Percentiles rank a stretch among this genome's conserved stretches.
Evolutionary conservation across 768 basidiomycete species (phyloP).

Genomic region (Hortiboletus flavorubellus): DNA sequence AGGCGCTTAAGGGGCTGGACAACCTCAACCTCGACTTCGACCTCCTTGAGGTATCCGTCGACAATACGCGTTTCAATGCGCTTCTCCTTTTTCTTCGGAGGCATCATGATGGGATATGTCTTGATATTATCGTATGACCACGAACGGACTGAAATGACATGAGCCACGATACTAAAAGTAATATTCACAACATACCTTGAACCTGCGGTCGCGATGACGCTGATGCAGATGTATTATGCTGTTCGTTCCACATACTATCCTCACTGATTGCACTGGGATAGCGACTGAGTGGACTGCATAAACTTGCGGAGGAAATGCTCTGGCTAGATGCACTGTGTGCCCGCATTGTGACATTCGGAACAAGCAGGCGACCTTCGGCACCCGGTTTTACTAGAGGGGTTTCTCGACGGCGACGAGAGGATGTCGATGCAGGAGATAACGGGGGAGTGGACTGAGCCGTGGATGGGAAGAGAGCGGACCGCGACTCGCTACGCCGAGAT

Average conservation of each 20-base stretch:
- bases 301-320: constrained; percentile 24
- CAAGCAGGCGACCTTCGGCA: constrained; percentile 63
- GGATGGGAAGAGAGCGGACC: constrained; percentile 37
- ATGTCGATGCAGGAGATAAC: constrained; percentile 33
- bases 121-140: constrained; percentile 76
- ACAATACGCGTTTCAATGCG: constrained; percentile 47
- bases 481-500: constrained; percentile 51
- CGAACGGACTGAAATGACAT: constrained; percentile 49
- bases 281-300: constrained; percentile 39
- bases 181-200: constrained; percentile 44
- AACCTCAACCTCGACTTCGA: constrained; percentile 54
- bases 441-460: constrained; percentile 37
- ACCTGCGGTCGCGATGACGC: constrained; percentile 39
- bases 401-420: constrained; percentile 42
- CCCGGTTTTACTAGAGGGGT: constrained; percentile 54
- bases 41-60: constrained; percentile 48
- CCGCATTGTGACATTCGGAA: constrained; percentile 41
- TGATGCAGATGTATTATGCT: constrained; percentile 21
- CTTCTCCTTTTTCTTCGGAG: constrained; percentile 53
- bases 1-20: constrained; percentile 56
- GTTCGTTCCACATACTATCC: constrained; percentile 30
- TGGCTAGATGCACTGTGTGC: constrained; percentile 35
- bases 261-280: constrained; percentile 40
- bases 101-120: constrained; percentile 56
- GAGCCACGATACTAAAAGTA: constrained; percentile 4